phyloP scores from a whole-genome alignment of 176 grass and related monocot species.

The Poa pratensis region DNA sequence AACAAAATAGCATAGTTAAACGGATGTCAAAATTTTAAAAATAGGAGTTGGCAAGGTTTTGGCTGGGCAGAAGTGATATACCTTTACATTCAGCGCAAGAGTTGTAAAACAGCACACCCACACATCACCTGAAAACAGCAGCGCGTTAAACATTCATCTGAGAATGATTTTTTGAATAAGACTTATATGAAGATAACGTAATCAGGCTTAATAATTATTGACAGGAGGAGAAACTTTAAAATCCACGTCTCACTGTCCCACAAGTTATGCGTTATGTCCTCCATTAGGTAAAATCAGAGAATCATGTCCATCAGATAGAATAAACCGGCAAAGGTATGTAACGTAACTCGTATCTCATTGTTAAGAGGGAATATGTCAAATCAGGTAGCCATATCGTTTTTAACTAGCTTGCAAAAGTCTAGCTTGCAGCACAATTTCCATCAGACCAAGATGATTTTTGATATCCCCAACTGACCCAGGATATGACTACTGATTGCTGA shows the following conservation, averaged over 20 bases:
- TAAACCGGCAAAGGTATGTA: slow-evolving; percentile 18
- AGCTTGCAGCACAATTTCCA: background rate
- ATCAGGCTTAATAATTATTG: background rate
- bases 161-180: background rate
- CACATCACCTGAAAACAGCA: slow-evolving; percentile 55
- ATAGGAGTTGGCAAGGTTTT: background rate
- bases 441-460: background rate
- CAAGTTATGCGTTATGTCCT: background rate
- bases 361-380: background rate
- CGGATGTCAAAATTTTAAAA: background rate
- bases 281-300: background rate
- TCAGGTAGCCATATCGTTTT: background rate
- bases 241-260: background rate
- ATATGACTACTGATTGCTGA: background rate
- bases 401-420: too few relatives aligned
- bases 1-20: slow-evolving; percentile 30
- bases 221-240: slow-evolving; percentile 1
- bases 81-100: slow-evolving; percentile 69
- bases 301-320: slow-evolving; percentile 1
- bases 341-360: slow-evolving; percentile 17
- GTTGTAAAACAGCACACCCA: slow-evolving; percentile 58
- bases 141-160: background rate
- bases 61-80: slow-evolving; percentile 24
- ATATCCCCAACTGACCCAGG: background rate
- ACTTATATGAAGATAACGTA: background rate